A percentile compares a stretch with the other conserved stretches of the same genome.
These are phyloP conservation scores for Angomonas ambiguus DNA, from an alignment of 208 protist species.

Conservation along the genomic window DNA sequence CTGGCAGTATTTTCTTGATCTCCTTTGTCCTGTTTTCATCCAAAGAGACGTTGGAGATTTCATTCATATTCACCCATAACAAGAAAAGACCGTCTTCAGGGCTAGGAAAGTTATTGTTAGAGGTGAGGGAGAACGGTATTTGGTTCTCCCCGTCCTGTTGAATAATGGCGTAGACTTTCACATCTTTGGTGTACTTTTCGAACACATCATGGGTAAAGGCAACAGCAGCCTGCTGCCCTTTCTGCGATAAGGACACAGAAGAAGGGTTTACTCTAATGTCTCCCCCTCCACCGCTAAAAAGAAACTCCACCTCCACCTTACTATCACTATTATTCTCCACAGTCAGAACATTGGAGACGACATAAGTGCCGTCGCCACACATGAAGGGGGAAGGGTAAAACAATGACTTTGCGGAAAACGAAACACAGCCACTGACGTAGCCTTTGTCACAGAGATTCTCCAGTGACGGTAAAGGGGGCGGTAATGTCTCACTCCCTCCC, in stretches of 20 bases:
- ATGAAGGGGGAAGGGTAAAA: conserved; percentile 57
- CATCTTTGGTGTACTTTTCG: conserved; percentile 24
- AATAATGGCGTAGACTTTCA: conserved; percentile 24
- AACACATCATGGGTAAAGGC: conserved; percentile 50
- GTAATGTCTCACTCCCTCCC: conserved; percentile 32
- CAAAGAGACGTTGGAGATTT: conserved; percentile 57
- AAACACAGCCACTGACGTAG: conserved; percentile 32
- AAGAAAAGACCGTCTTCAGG: conserved; percentile 64
- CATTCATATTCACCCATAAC: conserved; percentile 84
- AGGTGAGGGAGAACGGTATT: conserved; percentile 30
- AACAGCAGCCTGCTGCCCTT: conserved; percentile 30
- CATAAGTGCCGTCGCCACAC: conserved; percentile 34
- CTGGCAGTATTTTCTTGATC: conserved; percentile 20
- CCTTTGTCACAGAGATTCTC: conserved; percentile 23
- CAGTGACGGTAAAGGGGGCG: conserved; percentile 6
- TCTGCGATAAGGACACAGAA: conserved; percentile 15
- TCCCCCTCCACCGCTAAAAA: conserved; percentile 15
- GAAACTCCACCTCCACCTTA: conserved; percentile 34
- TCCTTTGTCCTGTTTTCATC: conserved; percentile 17
- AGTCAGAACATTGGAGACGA: conserved; percentile 64
- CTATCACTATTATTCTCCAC: conserved; percentile 42
- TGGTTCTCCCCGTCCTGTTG: conserved; percentile 27
- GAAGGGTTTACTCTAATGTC: conserved; percentile 12
- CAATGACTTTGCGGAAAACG: conserved; percentile 42
- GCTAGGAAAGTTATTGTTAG: conserved; percentile 29